Conservation (phyloP, 495 filamentous ascomycete species). For the Penicillium soppii region DNA sequence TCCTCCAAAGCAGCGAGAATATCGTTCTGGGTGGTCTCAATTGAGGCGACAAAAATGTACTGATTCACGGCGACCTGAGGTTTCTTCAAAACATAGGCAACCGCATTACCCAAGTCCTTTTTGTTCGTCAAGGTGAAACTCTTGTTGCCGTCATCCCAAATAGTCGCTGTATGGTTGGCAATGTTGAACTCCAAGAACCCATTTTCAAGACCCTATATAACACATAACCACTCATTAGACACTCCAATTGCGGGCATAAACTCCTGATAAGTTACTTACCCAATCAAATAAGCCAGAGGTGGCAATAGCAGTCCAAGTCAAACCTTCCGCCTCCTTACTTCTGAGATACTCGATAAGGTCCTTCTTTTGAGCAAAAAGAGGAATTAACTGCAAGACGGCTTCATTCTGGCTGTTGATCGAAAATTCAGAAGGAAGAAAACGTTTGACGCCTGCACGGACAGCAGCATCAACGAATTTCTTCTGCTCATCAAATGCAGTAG, state of each 20-base stretch:
- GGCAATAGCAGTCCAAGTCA: constrained; percentile 51
- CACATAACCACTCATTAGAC: constrained; percentile 3
- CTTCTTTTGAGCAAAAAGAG: constrained; percentile 44
- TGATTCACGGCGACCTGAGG: constrained; percentile 44
- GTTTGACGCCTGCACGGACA: constrained; percentile 55
- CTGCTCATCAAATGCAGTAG: constrained; percentile 38
- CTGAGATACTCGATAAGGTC: constrained; percentile 47
- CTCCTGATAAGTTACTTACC: constrained; percentile 22
- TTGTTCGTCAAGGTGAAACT: constrained; percentile 41
- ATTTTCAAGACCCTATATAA: constrained; percentile 29
- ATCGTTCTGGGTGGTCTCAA: constrained; percentile 45
- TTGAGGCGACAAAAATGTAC: constrained; percentile 47
- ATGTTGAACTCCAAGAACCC: constrained; percentile 49
- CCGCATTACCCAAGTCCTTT: constrained; percentile 35
- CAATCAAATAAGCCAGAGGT: constrained; percentile 53
- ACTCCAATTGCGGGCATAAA: background rate
- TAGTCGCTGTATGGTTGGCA: constrained; percentile 37
- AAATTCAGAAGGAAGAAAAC: constrained; percentile 47
- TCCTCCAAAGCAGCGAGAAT: constrained; percentile 45
- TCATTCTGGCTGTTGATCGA: constrained; percentile 32
- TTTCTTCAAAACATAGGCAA: constrained; percentile 39
- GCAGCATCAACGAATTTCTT: constrained; percentile 58
- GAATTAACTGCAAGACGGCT: constrained; percentile 34
- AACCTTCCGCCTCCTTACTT: constrained; percentile 33
- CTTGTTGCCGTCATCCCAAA: constrained; percentile 44